These are phyloP conservation scores for Lipomyces spencermartinsiae DNA, from an alignment of 805 yeast genomes.

Conservation along the genomic window DNA sequence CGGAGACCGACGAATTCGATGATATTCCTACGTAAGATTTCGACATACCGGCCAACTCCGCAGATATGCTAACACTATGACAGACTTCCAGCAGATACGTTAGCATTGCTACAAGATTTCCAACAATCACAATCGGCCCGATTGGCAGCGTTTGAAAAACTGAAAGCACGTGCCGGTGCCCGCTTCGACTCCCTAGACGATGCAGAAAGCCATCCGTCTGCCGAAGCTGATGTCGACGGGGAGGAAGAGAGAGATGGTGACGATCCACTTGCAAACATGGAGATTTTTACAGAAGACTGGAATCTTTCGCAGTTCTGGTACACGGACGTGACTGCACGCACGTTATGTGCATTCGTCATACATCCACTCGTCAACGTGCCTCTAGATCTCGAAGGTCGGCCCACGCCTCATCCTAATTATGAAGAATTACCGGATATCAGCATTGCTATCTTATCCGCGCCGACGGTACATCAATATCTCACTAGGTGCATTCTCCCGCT, in stretches of 20 bases:
- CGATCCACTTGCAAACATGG: constrained; percentile 60
- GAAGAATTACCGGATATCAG: constrained; percentile 39
- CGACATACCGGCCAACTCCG: neutral
- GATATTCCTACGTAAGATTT: constrained; percentile 22
- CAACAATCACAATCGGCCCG: constrained; percentile 66
- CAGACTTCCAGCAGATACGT: constrained; percentile 55
- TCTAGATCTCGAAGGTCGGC: constrained; percentile 8
- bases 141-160: constrained; percentile 59
- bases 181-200: constrained; percentile 76
- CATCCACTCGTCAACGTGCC: constrained; percentile 25
- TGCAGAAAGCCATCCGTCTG: constrained; percentile 63
- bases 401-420: constrained; percentile 12
- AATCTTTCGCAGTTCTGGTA: constrained; percentile 92
- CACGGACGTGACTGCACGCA: constrained; percentile 71
- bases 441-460: constrained; percentile 83
- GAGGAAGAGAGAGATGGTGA: constrained; percentile 89
- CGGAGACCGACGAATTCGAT: constrained; percentile 15
- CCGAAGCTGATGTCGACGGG: constrained; percentile 88
- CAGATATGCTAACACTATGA: neutral
- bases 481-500: constrained; percentile 24
- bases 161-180: constrained; percentile 62
- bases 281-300: constrained; percentile 89
- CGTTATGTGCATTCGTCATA: constrained; percentile 44
- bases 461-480: constrained; percentile 68
- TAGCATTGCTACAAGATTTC: constrained; percentile 68